Percentiles rank a stretch among this genome's conserved stretches.
phyloP scores from a whole-genome alignment of 2,329 filamentous ascomycete species.

The Sordariomycetes sp. region DNA sequence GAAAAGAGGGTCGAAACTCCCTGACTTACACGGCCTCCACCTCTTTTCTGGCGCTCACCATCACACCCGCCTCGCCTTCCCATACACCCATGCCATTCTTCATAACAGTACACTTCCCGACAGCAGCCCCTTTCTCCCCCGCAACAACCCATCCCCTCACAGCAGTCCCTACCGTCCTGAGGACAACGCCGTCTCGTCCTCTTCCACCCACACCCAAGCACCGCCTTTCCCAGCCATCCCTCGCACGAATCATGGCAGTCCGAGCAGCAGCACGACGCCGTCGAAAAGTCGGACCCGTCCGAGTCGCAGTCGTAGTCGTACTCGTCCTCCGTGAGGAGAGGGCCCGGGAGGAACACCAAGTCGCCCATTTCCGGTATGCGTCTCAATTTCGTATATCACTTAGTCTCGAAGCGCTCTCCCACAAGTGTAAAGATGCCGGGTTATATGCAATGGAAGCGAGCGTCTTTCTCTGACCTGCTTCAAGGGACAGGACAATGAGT shows the following conservation, averaged over 20 bases:
- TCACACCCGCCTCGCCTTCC: background rate
- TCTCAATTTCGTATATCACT: background rate
- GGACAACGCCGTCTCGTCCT: background rate
- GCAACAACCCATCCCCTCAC: background rate
- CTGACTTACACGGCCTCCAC: background rate
- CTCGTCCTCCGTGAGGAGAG: background rate
- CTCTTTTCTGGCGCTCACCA: background rate
- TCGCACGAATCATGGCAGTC: background rate
- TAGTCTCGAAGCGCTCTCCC: background rate
- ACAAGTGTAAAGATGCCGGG: background rate
- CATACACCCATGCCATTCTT: background rate
- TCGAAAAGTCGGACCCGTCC: conserved; percentile 1
- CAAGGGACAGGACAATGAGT: background rate
- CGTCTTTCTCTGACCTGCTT: background rate
- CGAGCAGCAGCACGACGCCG: background rate
- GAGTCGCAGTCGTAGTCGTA: background rate
- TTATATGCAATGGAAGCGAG: no score
- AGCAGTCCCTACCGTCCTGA: background rate
- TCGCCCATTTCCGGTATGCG: background rate
- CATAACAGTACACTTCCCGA: background rate
- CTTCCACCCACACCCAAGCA: background rate
- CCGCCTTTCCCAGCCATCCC: background rate
- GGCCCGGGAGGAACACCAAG: conserved; percentile 1
- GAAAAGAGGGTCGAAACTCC: background rate
- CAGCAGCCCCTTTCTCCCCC: background rate